Conservation (phyloP, 345 rosid genomes). For the rapeseed (Brassica napus) region Da-Ae NC_063442.1:3580501-3581000, state of each 20-base stretch:
- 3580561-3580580: too few species aligned
- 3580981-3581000: conserved; percentile 51
- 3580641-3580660: too few species aligned
- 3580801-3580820: neutral
- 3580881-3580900: conserved; percentile 43
- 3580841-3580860: conserved; percentile 32
- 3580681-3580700: too few species aligned
- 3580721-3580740: neutral
- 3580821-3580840: neutral
- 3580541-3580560: too few species aligned
- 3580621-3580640: too few species aligned
- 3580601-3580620: too few species aligned
- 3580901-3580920: conserved; percentile 46
- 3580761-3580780: neutral
- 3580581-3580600: too few species aligned
- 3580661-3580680: too few species aligned
- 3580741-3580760: neutral
- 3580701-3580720: neutral
- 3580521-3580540: too few species aligned
- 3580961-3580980: conserved; percentile 79
- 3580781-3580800: neutral
- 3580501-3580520: too few species aligned
- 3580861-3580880: conserved; percentile 50
- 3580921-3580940: conserved; percentile 80
- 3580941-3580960: conserved; percentile 71